phyloP scores from a whole-genome alignment of 2,329 filamentous ascomycete genomes.

The Aspergillus tamarii region DNA sequence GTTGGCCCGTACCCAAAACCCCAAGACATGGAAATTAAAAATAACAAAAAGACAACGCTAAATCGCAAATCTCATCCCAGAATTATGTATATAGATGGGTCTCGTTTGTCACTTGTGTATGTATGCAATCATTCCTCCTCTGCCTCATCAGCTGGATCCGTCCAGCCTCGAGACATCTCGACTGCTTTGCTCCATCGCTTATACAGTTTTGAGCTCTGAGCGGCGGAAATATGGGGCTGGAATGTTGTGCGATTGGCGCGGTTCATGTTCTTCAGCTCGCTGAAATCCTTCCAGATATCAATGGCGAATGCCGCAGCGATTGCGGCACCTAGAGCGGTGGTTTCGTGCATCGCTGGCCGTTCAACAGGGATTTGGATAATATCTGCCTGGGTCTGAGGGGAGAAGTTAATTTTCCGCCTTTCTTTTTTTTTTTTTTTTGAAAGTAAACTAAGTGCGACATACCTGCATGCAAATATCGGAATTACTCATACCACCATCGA shows the following conservation, averaged over 20 bases:
- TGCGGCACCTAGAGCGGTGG: conserved; percentile 83
- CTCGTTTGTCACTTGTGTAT: not conserved
- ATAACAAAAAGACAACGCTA: conserved; percentile 15
- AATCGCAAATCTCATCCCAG: conserved; percentile 14
- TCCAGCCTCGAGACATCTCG: conserved; percentile 76
- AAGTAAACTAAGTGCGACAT: conserved; percentile 27
- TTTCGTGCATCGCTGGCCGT: conserved; percentile 86
- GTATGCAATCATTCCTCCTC: conserved; percentile 25
- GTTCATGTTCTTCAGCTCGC: conserved; percentile 74
- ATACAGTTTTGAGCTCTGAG: conserved; percentile 66
- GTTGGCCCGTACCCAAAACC: conserved; percentile 15
- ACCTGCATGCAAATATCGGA: conserved; percentile 86
- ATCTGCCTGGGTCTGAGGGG: conserved; percentile 73
- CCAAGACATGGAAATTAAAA: conserved; percentile 9
- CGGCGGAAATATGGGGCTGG: conserved; percentile 63
- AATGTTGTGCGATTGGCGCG: conserved; percentile 71
- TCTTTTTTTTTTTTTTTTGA: not conserved
- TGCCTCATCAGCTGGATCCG: conserved; percentile 31
- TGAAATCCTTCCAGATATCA: conserved; percentile 74
- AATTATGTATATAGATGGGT: conserved; percentile 9
- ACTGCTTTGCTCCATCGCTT: conserved; percentile 76
- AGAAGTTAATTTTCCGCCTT: conserved; percentile 17
- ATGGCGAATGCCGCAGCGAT: conserved; percentile 87
- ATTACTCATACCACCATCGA: conserved; percentile 88
- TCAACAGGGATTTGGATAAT: conserved; percentile 82